A percentile compares a stretch with the other conserved stretches of the same genome.
Evolutionary conservation across 106 monocot genomes (phyloP).

Genomic region (Dendrobium huoshanense): DNA sequence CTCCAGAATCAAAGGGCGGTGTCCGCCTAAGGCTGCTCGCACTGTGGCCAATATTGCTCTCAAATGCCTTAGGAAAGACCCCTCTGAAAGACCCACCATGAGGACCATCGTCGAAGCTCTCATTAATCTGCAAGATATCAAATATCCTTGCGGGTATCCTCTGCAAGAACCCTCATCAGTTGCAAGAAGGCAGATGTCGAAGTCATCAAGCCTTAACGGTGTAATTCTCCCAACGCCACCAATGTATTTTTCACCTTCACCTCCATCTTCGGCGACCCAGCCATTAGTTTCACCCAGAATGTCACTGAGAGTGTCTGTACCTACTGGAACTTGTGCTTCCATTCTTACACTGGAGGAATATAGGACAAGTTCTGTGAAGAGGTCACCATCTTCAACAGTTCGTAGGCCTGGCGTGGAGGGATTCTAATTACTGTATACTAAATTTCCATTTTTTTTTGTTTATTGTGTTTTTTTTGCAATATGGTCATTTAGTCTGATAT

Average conservation of each 20-base stretch:
- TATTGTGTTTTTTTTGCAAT: slow-evolving; percentile 13
- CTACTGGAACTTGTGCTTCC: slow-evolving; percentile 50
- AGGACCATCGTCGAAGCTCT: slow-evolving; percentile 36
- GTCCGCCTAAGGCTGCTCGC: slow-evolving; percentile 33
- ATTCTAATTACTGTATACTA: slow-evolving; percentile 39
- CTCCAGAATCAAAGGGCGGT: slow-evolving; percentile 38
- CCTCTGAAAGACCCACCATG: slow-evolving; percentile 52
- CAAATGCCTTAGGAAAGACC: slow-evolving; percentile 43
- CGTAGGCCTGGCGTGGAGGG: slow-evolving; percentile 53
- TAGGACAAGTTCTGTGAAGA: slow-evolving; percentile 20
- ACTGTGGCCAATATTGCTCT: slow-evolving; percentile 38
- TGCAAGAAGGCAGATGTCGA: slow-evolving; percentile 33
- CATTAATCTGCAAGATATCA: slow-evolving; percentile 41
- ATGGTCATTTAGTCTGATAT: background rate
- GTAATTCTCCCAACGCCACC: slow-evolving; percentile 11
- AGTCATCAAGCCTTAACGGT: slow-evolving; percentile 43
- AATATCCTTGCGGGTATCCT: slow-evolving; percentile 30
- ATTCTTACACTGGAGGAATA: slow-evolving; percentile 40
- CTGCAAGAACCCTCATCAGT: slow-evolving; percentile 39
- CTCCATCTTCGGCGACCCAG: slow-evolving; percentile 19
- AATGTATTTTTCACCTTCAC: slow-evolving; percentile 24
- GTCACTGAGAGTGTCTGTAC: slow-evolving; percentile 27
- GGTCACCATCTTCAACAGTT: slow-evolving; percentile 18
- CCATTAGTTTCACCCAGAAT: slow-evolving; percentile 35
- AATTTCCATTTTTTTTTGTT: slow-evolving; percentile 11